Percentiles rank a stretch among this genome's conserved stretches.
phyloP scores from a whole-genome alignment of 148 eudicot species.

The Spergularia marina region DNA sequence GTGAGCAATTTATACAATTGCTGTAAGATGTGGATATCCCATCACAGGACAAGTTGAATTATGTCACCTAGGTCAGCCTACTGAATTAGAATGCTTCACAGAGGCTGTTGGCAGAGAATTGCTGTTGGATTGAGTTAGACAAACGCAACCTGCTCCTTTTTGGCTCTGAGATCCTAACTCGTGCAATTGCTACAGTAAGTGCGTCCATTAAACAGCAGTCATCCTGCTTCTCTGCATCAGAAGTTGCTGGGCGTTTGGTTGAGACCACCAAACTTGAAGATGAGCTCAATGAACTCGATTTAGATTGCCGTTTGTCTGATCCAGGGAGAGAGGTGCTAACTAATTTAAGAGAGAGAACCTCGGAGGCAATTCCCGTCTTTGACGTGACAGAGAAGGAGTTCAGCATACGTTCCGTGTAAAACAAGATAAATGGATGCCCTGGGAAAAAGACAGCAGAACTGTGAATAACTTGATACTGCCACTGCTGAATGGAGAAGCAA shows the following conservation, averaged over 20 bases:
- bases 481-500: neutral
- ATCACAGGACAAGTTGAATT: neutral
- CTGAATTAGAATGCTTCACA: conserved; percentile 56
- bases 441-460: conserved; percentile 10
- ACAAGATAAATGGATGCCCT: conserved; percentile 93
- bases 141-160: conserved; percentile 54
- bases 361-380: conserved; percentile 38
- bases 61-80: conserved; percentile 11
- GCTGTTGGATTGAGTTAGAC: conserved; percentile 48
- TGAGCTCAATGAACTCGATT: conserved; percentile 16
- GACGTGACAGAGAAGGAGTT: conserved; percentile 48
- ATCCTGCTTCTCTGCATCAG: conserved; percentile 38
- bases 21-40: neutral
- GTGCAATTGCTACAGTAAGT: conserved; percentile 60
- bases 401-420: conserved; percentile 65
- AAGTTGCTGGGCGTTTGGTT: conserved; percentile 13
- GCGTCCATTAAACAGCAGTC: conserved; percentile 55
- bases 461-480: neutral
- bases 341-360: conserved; percentile 23
- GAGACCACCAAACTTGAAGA: conserved; percentile 27
- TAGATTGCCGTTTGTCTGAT: conserved; percentile 23
- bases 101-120: conserved; percentile 57
- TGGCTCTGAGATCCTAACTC: conserved; percentile 58
- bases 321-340: conserved; percentile 35
- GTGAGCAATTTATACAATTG: conserved; percentile 13